phyloP scores from a whole-genome alignment of 768 basidiomycete species.

The Sporobolomyces pararoseus region DNA sequence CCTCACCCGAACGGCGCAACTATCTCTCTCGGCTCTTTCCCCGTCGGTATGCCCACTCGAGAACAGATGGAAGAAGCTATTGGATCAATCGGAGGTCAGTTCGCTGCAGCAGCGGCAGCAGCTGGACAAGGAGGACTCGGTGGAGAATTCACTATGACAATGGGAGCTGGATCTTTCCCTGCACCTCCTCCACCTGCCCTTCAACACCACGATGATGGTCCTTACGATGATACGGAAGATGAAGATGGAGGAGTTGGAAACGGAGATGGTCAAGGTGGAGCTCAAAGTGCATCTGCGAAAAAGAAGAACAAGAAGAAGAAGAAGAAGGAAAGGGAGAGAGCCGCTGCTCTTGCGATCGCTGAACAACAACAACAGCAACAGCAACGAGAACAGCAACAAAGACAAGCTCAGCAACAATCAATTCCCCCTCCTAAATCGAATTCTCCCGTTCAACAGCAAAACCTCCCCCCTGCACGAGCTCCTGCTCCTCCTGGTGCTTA shows the following conservation, averaged over 20 bases:
- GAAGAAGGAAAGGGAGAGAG: conserved; percentile 47
- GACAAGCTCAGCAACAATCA: conserved; percentile 33
- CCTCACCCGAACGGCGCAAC: conserved; percentile 33
- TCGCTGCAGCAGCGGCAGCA: conserved; percentile 26
- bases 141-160: conserved; percentile 35
- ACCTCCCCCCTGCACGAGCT: conserved; percentile 43
- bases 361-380: conserved; percentile 21
- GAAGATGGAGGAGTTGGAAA: conserved; percentile 16
- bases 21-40: conserved; percentile 43
- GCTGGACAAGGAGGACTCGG: conserved; percentile 19
- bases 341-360: conserved; percentile 18
- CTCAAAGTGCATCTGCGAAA: conserved; percentile 47
- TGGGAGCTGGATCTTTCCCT: conserved; percentile 29
- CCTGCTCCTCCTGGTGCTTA: conserved; percentile 28
- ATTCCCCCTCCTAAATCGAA: conserved; percentile 43
- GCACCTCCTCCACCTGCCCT: background rate
- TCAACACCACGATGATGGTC: conserved; percentile 4
- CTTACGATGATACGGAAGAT: conserved; percentile 35
- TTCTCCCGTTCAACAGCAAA: conserved; percentile 30
- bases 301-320: conserved; percentile 59
- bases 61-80: conserved; percentile 44
- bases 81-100: conserved; percentile 33
- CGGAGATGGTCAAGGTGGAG: conserved; percentile 10
- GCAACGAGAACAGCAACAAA: conserved; percentile 1
- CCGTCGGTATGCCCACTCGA: conserved; percentile 42